phyloP scores from a whole-genome alignment of 2,329 filamentous ascomycete species.

The Trichoderma cornu-damae region DNA sequence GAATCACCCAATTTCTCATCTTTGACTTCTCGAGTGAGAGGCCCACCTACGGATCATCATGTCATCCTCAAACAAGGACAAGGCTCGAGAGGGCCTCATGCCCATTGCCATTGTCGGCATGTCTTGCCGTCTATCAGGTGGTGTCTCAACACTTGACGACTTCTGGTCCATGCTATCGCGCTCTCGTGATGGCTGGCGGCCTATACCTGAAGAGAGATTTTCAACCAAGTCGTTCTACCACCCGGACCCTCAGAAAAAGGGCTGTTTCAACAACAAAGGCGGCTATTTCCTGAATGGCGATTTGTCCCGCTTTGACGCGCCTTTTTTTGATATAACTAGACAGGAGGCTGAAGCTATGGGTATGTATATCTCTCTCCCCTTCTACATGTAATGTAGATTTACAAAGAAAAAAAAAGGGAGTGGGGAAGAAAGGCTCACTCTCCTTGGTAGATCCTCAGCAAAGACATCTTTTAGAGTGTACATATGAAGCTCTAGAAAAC shows the following conservation, averaged over 20 bases:
- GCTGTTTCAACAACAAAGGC: conserved; percentile 34
- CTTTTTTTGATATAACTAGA: conserved; percentile 49
- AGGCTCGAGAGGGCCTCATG: background rate
- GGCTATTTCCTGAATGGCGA: conserved; percentile 44
- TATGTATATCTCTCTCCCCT: conserved; percentile 12
- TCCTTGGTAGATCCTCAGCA: conserved; percentile 45
- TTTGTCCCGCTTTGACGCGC: conserved; percentile 45
- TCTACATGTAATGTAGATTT: background rate
- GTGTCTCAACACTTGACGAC: conserved; percentile 38
- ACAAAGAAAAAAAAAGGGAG: too few relatives aligned
- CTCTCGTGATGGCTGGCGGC: conserved; percentile 38
- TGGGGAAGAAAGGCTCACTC: background rate
- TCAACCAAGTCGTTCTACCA: conserved; percentile 40
- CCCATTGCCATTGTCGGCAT: conserved; percentile 46
- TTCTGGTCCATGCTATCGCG: conserved; percentile 43
- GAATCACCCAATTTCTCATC: background rate
- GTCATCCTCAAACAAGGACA: conserved; percentile 3
- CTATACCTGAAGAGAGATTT: conserved; percentile 45
- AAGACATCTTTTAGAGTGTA: conserved; percentile 47
- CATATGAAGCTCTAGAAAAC: conserved; percentile 51
- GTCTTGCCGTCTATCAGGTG: conserved; percentile 43
- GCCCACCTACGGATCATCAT: background rate
- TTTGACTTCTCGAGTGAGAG: background rate
- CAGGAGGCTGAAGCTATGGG: conserved; percentile 47
- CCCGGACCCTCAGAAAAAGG: conserved; percentile 40